A percentile compares a stretch with the other conserved stretches of the same genome.
These are phyloP conservation scores for Nakazawaea pomicola DNA, from an alignment of 805 yeast genomes.

Conservation along the genomic window DNA sequence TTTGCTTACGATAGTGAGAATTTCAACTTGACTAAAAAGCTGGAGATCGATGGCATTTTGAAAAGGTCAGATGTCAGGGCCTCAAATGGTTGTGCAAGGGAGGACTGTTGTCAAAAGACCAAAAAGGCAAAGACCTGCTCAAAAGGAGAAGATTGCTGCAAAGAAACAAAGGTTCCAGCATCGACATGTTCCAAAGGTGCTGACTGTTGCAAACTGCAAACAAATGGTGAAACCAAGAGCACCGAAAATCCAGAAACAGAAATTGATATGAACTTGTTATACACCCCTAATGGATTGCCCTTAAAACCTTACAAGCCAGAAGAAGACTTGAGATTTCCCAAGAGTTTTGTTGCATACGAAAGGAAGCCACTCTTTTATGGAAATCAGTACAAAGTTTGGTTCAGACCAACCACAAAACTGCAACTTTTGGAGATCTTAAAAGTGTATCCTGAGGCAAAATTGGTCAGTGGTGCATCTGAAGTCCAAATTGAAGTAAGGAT, in stretches of 20 bases:
- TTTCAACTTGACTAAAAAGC: constrained; percentile 20
- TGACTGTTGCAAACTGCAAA: constrained; percentile 18
- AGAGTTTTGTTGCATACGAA: constrained; percentile 23
- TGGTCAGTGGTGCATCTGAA: constrained; percentile 45
- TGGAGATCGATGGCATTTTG: constrained; percentile 10
- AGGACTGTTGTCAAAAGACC: constrained; percentile 29
- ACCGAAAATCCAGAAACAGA: constrained; percentile 25
- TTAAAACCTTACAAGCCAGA: constrained; percentile 33
- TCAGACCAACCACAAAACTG: constrained; percentile 34
- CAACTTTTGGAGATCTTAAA: constrained; percentile 31
- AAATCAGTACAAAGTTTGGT: constrained; percentile 35
- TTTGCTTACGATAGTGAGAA: constrained; percentile 32
- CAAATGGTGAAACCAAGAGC: constrained; percentile 11
- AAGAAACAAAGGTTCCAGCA: too few relatives aligned
- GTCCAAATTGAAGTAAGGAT: constrained; percentile 42
- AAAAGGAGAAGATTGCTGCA: constrained; percentile 7
- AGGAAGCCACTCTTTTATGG: constrained; percentile 30
- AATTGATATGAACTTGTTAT: constrained; percentile 27
- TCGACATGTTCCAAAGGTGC: constrained; percentile 17
- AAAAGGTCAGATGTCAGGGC: not conserved
- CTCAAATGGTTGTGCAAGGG: constrained; percentile 24
- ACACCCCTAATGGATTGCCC: constrained; percentile 35
- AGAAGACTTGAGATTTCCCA: constrained; percentile 37
- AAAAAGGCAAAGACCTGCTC: constrained; percentile 14
- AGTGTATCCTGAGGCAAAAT: constrained; percentile 30